phyloP scores from a whole-genome alignment of 2,329 filamentous ascomycete species.

The Bisporella sp. region DNA sequence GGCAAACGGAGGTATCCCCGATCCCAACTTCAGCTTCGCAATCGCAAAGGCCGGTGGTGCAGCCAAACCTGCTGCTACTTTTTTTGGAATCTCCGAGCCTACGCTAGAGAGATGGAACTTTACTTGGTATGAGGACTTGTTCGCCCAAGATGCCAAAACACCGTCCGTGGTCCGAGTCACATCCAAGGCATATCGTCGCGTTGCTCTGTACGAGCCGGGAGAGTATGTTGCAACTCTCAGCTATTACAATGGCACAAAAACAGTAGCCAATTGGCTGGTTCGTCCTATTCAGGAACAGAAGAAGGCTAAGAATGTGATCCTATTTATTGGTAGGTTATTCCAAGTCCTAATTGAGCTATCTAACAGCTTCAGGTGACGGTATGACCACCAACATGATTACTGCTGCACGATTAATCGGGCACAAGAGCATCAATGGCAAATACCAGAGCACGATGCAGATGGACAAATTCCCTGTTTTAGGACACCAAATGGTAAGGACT shows the following conservation, averaged over 20 bases:
- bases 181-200: constrained; percentile 68
- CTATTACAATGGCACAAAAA: constrained; percentile 68
- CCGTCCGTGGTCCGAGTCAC: constrained; percentile 74
- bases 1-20: constrained; percentile 59
- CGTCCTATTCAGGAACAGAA: constrained; percentile 61
- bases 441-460: constrained; percentile 70
- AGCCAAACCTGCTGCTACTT: constrained; percentile 51
- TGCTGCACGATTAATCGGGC: constrained; percentile 71
- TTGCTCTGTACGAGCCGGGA: constrained; percentile 72
- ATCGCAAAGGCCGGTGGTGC: constrained; percentile 57
- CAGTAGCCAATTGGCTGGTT: constrained; percentile 70
- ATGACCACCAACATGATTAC: constrained; percentile 75
- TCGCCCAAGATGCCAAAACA: constrained; percentile 62
- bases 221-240: constrained; percentile 69
- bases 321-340: constrained; percentile 62
- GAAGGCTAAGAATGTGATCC: constrained; percentile 77
- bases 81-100: constrained; percentile 65
- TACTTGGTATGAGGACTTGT: constrained; percentile 79
- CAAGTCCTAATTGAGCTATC: neutral
- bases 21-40: constrained; percentile 69
- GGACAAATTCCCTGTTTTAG: constrained; percentile 79
- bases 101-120: constrained; percentile 76
- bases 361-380: constrained; percentile 34
- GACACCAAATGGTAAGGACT: constrained; percentile 65
- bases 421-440: constrained; percentile 78